phyloP scores from a whole-genome alignment of 306 rosid species.

The Gastrolobium bilobum region DNA sequence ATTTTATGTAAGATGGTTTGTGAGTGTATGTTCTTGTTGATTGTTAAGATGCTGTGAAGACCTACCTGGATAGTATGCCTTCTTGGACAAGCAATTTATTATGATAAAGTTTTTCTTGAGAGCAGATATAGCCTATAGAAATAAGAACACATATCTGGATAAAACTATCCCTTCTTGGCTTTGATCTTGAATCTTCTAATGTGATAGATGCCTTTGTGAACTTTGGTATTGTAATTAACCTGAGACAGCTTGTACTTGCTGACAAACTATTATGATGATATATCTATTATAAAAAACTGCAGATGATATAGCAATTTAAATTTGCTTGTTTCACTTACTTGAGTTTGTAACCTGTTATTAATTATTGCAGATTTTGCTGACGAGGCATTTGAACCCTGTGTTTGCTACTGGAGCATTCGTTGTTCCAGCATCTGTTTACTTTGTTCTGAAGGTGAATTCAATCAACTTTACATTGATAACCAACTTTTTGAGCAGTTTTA shows the following conservation, averaged over 20 bases:
- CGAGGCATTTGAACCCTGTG: conserved; percentile 69
- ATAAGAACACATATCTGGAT: not conserved
- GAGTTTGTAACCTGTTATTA: conserved; percentile 35
- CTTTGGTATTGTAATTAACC: not conserved
- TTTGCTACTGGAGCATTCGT: conserved; percentile 92
- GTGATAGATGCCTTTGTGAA: conserved; percentile 34
- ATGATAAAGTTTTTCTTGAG: conserved; percentile 17
- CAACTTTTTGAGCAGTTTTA: conserved; percentile 30
- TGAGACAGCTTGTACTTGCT: not conserved
- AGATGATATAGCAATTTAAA: conserved; percentile 12
- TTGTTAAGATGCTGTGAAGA: conserved; percentile 22
- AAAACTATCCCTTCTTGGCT: conserved; percentile 22
- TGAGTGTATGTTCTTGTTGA: not conserved
- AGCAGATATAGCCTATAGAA: not conserved
- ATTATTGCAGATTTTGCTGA: conserved; percentile 81
- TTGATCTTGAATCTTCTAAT: not conserved
- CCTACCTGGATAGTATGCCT: conserved; percentile 19
- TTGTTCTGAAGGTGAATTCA: conserved; percentile 77
- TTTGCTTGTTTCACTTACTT: conserved; percentile 32
- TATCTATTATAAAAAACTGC: not conserved
- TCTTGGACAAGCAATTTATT: conserved; percentile 16
- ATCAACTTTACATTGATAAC: conserved; percentile 32
- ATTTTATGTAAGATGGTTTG: conserved; percentile 7
- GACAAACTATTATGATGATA: conserved; percentile 11
- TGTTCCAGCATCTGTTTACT: conserved; percentile 87